Base-by-base conservation (phyloP, 116 monocot genomes). In the Posidonia oceanica region DNA sequence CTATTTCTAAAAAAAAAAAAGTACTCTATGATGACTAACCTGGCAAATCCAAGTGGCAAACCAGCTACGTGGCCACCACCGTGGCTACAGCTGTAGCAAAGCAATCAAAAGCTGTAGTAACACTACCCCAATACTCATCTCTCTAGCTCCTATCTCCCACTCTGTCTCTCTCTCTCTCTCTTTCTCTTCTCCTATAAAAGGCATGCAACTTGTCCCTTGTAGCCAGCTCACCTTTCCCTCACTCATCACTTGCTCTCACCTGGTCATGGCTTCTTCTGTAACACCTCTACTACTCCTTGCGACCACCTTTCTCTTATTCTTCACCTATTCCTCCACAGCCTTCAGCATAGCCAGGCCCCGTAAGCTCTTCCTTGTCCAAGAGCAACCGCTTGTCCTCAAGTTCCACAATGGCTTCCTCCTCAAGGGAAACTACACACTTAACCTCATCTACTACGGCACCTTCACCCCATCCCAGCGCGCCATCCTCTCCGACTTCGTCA, bases 381-480 rank as follows among this genome's bases (percentile, higher is more conserved):
- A 69, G 52, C 56, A 59, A 44, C 75, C 75, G 0, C 69, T 63
- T 2, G 61, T 69, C 14, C 75, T 75, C 54, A 29, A 76, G 55
- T 76, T 69, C 75, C 69, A 76, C 69, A 62, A 76, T 69, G 75
- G 69, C 54, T 8, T 29, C 13, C 75, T 76, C 40, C 63, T 76
- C 14, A 76, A 76, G 58, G 75, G 75, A 3, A 69, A 69, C 69
- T 69, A 76, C 69, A 52, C 75, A 10, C 20, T 76, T 39, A 63
- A 76, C 62, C 63, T 76, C 54, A 62, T 76, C 51, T 76, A 60
- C 61, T 76, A 69, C 55, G 75, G 75, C 51, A 16, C 21, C 38
- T 76, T 76, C 75, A 17, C 61, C 22, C 17, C 61, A 36, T 42
- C 69, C 38, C 69, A 76, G 44, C 53, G 63, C 3, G 61, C 63